phyloP scores from a whole-genome alignment of 179 eudicot genomes.

The Gypsophila paniculata region DNA sequence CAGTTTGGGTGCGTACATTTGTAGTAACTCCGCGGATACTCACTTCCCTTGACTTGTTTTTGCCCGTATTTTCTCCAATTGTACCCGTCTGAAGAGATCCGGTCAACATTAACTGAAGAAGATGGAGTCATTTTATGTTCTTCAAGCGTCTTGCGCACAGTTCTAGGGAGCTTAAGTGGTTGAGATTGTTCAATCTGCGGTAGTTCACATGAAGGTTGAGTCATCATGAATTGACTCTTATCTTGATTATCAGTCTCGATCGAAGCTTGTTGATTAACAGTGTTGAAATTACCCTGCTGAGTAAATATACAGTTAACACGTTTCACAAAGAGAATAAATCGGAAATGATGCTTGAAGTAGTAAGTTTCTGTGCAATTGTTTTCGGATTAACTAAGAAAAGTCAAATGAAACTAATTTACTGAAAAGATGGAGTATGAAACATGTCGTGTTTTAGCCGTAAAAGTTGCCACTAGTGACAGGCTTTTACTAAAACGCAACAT shows the following conservation, averaged over 20 bases:
- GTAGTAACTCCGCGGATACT: slow-evolving; percentile 69
- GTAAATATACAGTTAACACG: not conserved
- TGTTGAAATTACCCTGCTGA: slow-evolving; percentile 40
- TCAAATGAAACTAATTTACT: too few species aligned
- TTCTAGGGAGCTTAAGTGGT: slow-evolving; percentile 26
- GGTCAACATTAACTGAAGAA: slow-evolving; percentile 37
- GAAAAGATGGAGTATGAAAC: not conserved
- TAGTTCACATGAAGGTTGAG: slow-evolving; percentile 22
- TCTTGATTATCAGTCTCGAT: slow-evolving; percentile 13
- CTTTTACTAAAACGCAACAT: not conserved
- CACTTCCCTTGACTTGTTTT: slow-evolving; percentile 86
- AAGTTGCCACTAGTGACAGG: not conserved
- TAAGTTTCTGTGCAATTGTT: not conserved
- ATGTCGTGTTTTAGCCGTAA: not conserved
- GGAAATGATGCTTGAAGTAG: not conserved
- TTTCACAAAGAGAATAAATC: not conserved
- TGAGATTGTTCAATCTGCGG: slow-evolving; percentile 27
- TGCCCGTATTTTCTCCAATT: slow-evolving; percentile 90
- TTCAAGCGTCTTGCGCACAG: slow-evolving; percentile 22
- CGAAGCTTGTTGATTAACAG: slow-evolving; percentile 37
- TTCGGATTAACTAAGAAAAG: not conserved
- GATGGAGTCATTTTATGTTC: slow-evolving; percentile 29
- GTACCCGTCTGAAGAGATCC: slow-evolving; percentile 63
- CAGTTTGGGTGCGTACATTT: slow-evolving; percentile 73
- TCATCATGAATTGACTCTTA: not conserved